phyloP scores from a whole-genome alignment of 2,329 filamentous ascomycete species.

The Mycosphaerella arachidis region DNA sequence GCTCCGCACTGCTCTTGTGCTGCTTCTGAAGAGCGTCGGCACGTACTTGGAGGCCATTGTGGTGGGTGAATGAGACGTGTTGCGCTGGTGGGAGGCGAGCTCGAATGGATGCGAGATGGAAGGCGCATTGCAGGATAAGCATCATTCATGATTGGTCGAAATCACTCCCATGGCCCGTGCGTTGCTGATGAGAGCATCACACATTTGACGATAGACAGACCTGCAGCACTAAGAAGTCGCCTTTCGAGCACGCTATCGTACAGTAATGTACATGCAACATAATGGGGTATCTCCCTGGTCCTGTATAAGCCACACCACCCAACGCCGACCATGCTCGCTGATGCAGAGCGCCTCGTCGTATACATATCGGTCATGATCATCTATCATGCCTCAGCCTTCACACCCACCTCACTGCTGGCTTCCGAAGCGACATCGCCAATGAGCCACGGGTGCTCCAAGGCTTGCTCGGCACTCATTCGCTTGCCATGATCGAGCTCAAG shows the following conservation, averaged over 20 bases:
- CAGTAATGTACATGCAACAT: conserved; percentile 12
- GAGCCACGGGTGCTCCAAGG: conserved; percentile 58
- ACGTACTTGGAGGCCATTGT: conserved; percentile 80
- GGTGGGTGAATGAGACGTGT: conserved; percentile 13
- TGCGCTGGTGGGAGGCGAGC: neutral
- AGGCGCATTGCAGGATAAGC: neutral
- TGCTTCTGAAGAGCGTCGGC: conserved; percentile 67
- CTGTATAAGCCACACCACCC: conserved; percentile 4
- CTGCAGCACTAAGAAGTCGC: neutral
- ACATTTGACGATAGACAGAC: neutral
- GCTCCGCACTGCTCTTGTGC: conserved; percentile 60
- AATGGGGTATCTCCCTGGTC: conserved; percentile 13
- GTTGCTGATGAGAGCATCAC: neutral
- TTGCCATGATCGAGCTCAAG: conserved; percentile 71
- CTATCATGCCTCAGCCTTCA: conserved; percentile 4
- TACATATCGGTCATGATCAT: neutral
- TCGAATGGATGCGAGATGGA: neutral
- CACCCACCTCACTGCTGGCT: conserved; percentile 12
- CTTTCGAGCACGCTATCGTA: neutral
- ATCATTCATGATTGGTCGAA: neutral
- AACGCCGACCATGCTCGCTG: conserved; percentile 6
- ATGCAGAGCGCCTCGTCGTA: conserved; percentile 1
- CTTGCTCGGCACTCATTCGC: conserved; percentile 70
- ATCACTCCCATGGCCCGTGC: neutral
- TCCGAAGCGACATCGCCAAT: conserved; percentile 5